These are phyloP conservation scores for Sodiomyces alkalinus DNA, from an alignment of 2,329 filamentous ascomycete species.

Conservation along the genomic window DNA sequence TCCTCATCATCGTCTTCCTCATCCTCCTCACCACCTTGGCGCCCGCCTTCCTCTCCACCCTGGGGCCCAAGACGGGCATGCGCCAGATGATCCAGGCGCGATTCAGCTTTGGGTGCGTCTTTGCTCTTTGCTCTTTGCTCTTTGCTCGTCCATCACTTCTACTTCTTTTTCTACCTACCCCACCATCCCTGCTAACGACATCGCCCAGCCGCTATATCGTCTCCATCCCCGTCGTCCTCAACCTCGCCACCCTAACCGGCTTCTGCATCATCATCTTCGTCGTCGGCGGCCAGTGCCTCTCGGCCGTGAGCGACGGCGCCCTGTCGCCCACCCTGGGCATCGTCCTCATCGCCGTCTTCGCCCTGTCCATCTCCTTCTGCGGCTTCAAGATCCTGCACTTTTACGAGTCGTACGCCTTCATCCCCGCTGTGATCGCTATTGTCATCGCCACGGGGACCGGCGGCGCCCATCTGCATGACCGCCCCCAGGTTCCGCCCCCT, in stretches of 20 bases:
- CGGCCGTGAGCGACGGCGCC: slow-evolving; percentile 31
- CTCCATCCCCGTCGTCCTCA: slow-evolving; percentile 43
- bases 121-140: too few species aligned
- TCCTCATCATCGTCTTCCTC: slow-evolving; percentile 50
- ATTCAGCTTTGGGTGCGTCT: slow-evolving; percentile 40
- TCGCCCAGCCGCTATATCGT: slow-evolving; percentile 34
- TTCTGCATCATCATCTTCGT: slow-evolving; percentile 48
- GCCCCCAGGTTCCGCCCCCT: slow-evolving; percentile 21
- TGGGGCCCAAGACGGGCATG: slow-evolving; percentile 48
- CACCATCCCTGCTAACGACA: slow-evolving; percentile 3
- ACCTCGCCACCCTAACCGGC: slow-evolving; percentile 46
- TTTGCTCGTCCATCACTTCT: too few species aligned
- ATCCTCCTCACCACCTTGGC: slow-evolving; percentile 35
- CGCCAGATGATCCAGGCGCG: slow-evolving; percentile 51
- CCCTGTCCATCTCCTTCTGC: slow-evolving; percentile 45
- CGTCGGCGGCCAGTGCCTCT: slow-evolving; percentile 42
- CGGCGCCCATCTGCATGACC: slow-evolving; percentile 30
- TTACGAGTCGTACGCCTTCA: slow-evolving; percentile 43
- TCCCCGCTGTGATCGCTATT: slow-evolving; percentile 38
- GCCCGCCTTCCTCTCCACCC: slow-evolving; percentile 40
- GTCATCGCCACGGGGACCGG: slow-evolving; percentile 39
- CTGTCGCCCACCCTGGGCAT: slow-evolving; percentile 42
- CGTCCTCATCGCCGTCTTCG: slow-evolving; percentile 40
- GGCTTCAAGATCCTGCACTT: slow-evolving; percentile 41
- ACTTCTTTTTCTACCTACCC: not conserved